Percentiles rank a stretch among this genome's conserved stretches.
These are phyloP conservation scores for Tricholoma bakamatsutake DNA, from an alignment of 768 basidiomycete species.

Conservation along the genomic window DNA sequence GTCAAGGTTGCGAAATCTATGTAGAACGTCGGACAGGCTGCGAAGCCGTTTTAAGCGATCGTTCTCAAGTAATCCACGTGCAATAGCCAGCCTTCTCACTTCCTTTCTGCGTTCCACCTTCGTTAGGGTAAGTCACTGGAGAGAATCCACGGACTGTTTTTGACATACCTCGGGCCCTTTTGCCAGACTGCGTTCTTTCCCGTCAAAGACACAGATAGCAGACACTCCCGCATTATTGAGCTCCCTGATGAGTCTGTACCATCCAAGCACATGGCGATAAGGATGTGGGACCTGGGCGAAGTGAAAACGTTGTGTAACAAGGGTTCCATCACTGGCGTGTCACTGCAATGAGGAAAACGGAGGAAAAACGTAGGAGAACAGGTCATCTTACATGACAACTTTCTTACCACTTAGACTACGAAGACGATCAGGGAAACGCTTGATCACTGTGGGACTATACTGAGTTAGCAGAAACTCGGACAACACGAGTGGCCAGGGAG, in stretches of 20 bases:
- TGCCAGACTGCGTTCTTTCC: constrained; percentile 56
- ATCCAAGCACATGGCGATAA: constrained; percentile 69
- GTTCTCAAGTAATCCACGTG: constrained; percentile 53
- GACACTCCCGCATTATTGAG: constrained; percentile 49
- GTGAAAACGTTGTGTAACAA: constrained; percentile 79
- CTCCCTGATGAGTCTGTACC: constrained; percentile 67
- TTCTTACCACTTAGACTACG: constrained; percentile 56
- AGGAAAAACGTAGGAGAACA: constrained; percentile 5
- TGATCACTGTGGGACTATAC: constrained; percentile 59
- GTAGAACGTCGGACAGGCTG: constrained; percentile 33
- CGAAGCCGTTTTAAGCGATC: constrained; percentile 51
- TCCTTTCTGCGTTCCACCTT: constrained; percentile 55
- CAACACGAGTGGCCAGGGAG: background rate
- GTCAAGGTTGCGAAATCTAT: constrained; percentile 31
- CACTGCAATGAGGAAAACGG: constrained; percentile 5
- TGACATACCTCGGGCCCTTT: constrained; percentile 63
- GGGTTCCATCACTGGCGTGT: constrained; percentile 67
- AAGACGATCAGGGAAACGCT: constrained; percentile 58
- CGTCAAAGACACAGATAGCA: constrained; percentile 79
- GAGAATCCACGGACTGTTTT: background rate
- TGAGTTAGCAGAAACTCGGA: background rate
- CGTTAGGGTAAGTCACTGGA: background rate
- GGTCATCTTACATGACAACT: constrained; percentile 61
- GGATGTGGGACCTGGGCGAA: constrained; percentile 60
- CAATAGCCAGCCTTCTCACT: constrained; percentile 38